Evolutionary conservation across 495 filamentous ascomycete species (phyloP), one percentile per base, ranked within the genome.

Genomic region (Hypomontagnella monticulosa): DNA sequence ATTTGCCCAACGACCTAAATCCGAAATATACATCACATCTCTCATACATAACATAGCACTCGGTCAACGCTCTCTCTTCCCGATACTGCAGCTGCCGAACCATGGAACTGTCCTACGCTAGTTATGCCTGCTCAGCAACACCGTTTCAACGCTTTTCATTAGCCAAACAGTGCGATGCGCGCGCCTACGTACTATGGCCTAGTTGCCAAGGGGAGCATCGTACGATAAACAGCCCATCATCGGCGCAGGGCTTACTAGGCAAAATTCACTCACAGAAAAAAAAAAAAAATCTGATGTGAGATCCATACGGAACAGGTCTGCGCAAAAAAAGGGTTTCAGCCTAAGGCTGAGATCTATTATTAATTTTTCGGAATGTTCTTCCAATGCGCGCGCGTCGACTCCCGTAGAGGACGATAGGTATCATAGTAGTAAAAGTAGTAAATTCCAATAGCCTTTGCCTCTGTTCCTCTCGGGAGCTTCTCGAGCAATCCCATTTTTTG

Each of bases 271-370:
- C 60, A 59, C 32, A 27, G 6, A 27, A 27, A 59, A 40, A 57
- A 59, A 40, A 27, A 27, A 27, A 27, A 59, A 40, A 57, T 67
- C 57, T 61, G 46, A 67, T 55, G 57, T 61, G 40, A 67, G 63
- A 61, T n/a, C n/a, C n/a, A n/a, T 15, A 16, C 18, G 14, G 46
- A 37, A 20, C 27, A 32, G 46, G 27, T 11, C 38, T 42, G 16
- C 36, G 41, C 27, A n/a, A n/a, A 47, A 15, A 52, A 53, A 55
- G n/a, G n/a, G 42, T 46, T 43, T 54, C 58, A 50, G 58, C 64
- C 12, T 27, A 5, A 8, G 32, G 53, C 27, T 23, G 48, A 40
- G 4, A 20, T 54, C 47, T 68, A 63, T 68, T 68, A 59, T 58
- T 65, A 50, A 41, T 42, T 23, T 42, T 12, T 4, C 37, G 18